Evolutionary conservation across 108 stramenopile species (phyloP), one percentile per base, ranked within the genome.

Genomic region (Skeletonema grethae): DNA sequence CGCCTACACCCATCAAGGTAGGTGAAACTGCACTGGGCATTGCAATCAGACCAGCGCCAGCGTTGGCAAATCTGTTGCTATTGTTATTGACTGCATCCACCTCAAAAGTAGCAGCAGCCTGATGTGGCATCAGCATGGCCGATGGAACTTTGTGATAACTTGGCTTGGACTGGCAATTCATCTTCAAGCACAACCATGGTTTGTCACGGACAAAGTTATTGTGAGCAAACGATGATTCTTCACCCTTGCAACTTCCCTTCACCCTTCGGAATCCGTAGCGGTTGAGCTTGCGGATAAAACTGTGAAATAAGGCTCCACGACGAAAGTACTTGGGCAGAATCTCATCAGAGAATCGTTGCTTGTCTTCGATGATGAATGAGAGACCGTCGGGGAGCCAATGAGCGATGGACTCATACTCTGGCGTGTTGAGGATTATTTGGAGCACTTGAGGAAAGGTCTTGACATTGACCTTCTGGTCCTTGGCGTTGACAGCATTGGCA

Each of bases 261-360:
- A 66, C 56, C 7, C 65, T 46, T 16, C 46, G n/a, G 57, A 66
- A 66, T 8, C 57, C 57, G 5, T 57, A 66, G 3, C 65, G 57
- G 16, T 66, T 58, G 16, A 66, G 41, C 59, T 77, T 80, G 1
- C 83, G 63, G 9, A 76, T 81, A 55, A 84, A 84, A 15, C 53
- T 58, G 11, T 75, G 76, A 57, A 72, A 84, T 57, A 80, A 76
- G 5, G 75, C 38, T 11, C 36, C 66, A 43, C 60, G 29, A 50
- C 25, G 29, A 39, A 86, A 86, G 66, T 69, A 84, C 8, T 73
- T 39, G 6, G 82, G 82, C 10, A 86, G 31, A 25, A 83, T 57
- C 46, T 81, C 65, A 1, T 59, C 18, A 9, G 65, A 66, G 57
- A 66, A 66, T 32, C 38, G 34, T 32, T 59, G 58, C 62, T 71